Evolutionary conservation across 1,284 basidiomycete genomes (phyloP).

Genomic region (Cutaneotrichosporon arboriforme): DNA sequence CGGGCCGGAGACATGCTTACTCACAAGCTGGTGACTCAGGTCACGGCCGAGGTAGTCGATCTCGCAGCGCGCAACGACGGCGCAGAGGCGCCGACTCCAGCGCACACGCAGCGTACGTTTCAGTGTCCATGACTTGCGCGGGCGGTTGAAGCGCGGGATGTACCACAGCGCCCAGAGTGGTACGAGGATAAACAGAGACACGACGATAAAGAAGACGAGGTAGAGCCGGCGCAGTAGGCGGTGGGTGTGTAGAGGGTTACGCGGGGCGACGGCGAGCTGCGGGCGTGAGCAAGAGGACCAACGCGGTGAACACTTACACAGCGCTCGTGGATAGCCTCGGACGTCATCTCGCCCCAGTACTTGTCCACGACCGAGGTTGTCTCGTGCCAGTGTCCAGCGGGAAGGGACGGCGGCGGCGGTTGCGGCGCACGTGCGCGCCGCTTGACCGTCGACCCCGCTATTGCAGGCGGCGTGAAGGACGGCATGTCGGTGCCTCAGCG

Average conservation of each 20-base stretch:
- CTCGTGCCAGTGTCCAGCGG: neutral
- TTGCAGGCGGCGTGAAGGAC: neutral
- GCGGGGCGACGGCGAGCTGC: constrained; percentile 29
- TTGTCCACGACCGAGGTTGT: constrained; percentile 6
- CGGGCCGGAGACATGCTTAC: neutral
- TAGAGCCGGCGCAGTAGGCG: constrained; percentile 35
- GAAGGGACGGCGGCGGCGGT: neutral
- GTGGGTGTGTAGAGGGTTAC: constrained; percentile 26
- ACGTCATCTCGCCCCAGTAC: constrained; percentile 13
- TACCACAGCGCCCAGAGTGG: constrained; percentile 36
- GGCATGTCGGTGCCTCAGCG: too few species aligned
- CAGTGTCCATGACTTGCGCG: constrained; percentile 32
- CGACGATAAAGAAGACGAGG: constrained; percentile 29
- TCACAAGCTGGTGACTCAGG: constrained; percentile 26
- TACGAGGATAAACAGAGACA: constrained; percentile 29
- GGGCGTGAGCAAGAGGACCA: neutral
- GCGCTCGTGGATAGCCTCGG: constrained; percentile 9
- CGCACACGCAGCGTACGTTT: constrained; percentile 35
- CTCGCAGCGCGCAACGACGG: constrained; percentile 38
- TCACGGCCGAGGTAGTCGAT: constrained; percentile 41
- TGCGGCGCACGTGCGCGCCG: constrained; percentile 1
- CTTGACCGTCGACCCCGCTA: neutral
- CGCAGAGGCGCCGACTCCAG: constrained; percentile 33
- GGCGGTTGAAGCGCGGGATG: constrained; percentile 26
- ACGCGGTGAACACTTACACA: constrained; percentile 3